Evolutionary conservation across 306 rosid species (phyloP).

Genomic region (Ormosia semicastrata): DNA sequence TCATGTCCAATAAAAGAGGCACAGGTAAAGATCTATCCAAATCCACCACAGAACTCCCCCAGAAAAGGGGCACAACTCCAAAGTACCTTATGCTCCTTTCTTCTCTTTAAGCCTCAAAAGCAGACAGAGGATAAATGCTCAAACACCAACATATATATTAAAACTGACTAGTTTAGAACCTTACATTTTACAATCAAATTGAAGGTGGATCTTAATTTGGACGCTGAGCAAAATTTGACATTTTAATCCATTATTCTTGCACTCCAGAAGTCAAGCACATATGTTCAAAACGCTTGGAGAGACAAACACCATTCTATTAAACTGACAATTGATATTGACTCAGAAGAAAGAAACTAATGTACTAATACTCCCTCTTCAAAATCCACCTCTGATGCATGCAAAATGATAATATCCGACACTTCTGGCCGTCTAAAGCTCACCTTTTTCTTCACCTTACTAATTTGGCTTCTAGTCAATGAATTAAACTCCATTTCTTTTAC

Average conservation of each 20-base stretch:
- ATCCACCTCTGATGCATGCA: constrained; percentile 28
- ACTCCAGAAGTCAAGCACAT: neutral
- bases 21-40: neutral
- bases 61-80: neutral
- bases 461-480: constrained; percentile 28
- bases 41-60: neutral
- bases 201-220: neutral
- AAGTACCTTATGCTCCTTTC: neutral
- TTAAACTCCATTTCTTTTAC: constrained; percentile 30
- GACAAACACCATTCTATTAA: neutral
- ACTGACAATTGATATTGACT: neutral
- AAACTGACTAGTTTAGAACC: neutral
- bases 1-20: neutral
- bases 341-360: neutral
- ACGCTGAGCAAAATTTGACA: neutral
- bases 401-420: constrained; percentile 50
- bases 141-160: neutral
- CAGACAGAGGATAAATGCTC: neutral
- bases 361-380: neutral
- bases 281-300: neutral
- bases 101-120: neutral
- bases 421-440: constrained; percentile 49
- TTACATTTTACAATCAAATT: neutral
- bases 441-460: constrained; percentile 39
- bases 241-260: neutral